A percentile compares a stretch with the other conserved stretches of the same genome.
These are phyloP conservation scores for Aureobasidium sp. DNA, from an alignment of 2,329 filamentous ascomycete species.

Conservation along the genomic window DNA sequence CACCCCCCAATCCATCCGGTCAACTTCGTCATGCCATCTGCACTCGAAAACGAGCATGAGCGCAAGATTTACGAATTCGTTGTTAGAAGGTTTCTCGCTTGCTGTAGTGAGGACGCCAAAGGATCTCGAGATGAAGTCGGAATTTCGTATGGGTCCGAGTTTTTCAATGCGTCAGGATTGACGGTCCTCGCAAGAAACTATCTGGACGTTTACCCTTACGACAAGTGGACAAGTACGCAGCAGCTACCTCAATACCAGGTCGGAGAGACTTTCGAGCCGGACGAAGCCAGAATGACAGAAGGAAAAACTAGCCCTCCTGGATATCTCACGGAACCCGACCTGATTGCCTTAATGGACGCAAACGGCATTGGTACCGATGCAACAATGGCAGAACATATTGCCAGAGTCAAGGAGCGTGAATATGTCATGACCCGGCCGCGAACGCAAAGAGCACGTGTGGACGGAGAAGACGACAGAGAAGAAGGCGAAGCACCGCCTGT, in stretches of 20 bases:
- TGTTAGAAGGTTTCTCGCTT: slow-evolving; percentile 83
- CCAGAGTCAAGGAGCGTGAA: slow-evolving; percentile 83
- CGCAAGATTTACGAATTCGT: slow-evolving; percentile 86
- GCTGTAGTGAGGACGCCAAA: slow-evolving; percentile 88
- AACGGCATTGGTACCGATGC: slow-evolving; percentile 98
- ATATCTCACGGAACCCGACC: slow-evolving; percentile 89
- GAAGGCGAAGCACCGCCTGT: slow-evolving; percentile 30
- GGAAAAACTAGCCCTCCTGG: slow-evolving; percentile 80
- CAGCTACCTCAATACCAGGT: slow-evolving; percentile 71
- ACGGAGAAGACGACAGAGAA: slow-evolving; percentile 28
- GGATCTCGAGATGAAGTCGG: slow-evolving; percentile 81
- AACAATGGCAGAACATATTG: slow-evolving; percentile 98
- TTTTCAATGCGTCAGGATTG: slow-evolving; percentile 74
- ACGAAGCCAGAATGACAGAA: slow-evolving; percentile 80
- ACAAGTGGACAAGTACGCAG: slow-evolving; percentile 87
- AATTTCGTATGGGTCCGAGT: slow-evolving; percentile 74
- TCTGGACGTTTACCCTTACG: slow-evolving; percentile 90
- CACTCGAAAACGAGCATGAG: slow-evolving; percentile 59
- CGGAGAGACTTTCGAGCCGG: slow-evolving; percentile 79
- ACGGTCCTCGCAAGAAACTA: slow-evolving; percentile 86
- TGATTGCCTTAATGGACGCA: slow-evolving; percentile 95
- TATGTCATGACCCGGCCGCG: slow-evolving; percentile 67
- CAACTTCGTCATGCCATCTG: slow-evolving; percentile 62
- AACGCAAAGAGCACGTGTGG: slow-evolving; percentile 30
- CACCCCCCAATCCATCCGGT: slow-evolving; percentile 97